Conservation (phyloP, 768 basidiomycete species). For the Melanogaster broomeanus region DNA sequence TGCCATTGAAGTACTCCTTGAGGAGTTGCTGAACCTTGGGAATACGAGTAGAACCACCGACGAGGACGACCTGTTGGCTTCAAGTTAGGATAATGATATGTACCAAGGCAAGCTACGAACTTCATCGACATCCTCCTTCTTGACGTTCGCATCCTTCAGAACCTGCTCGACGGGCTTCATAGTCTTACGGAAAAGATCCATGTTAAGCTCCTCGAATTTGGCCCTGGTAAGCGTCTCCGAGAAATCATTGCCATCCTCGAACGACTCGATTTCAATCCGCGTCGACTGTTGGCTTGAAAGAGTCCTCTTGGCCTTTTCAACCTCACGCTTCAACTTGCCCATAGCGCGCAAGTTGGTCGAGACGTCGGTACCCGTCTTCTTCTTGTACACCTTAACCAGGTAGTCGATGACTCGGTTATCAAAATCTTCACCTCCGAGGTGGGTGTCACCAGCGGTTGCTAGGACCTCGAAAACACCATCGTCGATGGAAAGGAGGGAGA, state of each 20-base stretch:
- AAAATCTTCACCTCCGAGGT: conserved; percentile 95
- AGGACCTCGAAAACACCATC: conserved; percentile 91
- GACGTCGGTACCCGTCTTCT: conserved; percentile 87
- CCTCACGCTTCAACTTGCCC: conserved; percentile 91
- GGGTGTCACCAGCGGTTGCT: conserved; percentile 92
- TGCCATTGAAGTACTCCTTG: conserved; percentile 95
- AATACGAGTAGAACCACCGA: conserved; percentile 98
- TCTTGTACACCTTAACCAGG: conserved; percentile 88
- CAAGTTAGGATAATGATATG: background rate
- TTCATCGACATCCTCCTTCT: conserved; percentile 97
- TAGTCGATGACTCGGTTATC: conserved; percentile 92
- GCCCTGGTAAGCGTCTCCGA: conserved; percentile 96
- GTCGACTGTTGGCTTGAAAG: conserved; percentile 88
- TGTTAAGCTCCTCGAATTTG: conserved; percentile 98
- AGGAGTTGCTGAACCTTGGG: conserved; percentile 99
- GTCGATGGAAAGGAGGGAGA: conserved; percentile 92
- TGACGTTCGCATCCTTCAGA: conserved; percentile 94
- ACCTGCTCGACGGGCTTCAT: conserved; percentile 99
- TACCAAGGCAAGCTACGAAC: conserved; percentile 36
- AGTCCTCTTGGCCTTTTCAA: conserved; percentile 95
- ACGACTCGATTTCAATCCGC: conserved; percentile 92
- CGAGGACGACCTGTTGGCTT: conserved; percentile 68
- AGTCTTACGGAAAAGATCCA: conserved; percentile 99
- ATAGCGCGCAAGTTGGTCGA: conserved; percentile 78
- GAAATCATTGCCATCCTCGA: conserved; percentile 96